A percentile compares a stretch with the other conserved stretches of the same genome.
Evolutionary conservation across 352 stramenopile species (phyloP).

Genomic region (Globisporangium nagaii): DNA sequence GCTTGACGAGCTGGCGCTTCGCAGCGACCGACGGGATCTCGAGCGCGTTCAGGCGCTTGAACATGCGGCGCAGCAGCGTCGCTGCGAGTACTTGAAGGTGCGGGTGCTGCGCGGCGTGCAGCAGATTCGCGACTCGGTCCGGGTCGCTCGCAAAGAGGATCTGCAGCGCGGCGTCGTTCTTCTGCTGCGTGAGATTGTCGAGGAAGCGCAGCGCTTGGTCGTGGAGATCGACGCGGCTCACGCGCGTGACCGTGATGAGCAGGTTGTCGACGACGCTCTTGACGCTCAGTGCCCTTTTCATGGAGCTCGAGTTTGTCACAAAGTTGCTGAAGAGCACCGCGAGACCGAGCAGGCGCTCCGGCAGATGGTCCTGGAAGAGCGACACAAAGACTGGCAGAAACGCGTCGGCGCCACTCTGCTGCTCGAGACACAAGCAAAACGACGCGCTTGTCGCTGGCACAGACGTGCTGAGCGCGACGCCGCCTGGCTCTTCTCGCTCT

Average conservation of each 20-base stretch:
- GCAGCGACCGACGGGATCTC: slow-evolving; percentile 33
- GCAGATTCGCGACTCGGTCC: slow-evolving; percentile 50
- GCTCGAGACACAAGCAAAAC: slow-evolving; percentile 37
- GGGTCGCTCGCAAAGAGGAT: slow-evolving; percentile 40
- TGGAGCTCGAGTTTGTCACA: slow-evolving; percentile 16
- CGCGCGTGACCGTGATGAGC: slow-evolving; percentile 26
- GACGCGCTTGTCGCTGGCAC: no score
- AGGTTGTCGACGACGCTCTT: slow-evolving; percentile 24
- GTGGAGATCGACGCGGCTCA: slow-evolving; percentile 31
- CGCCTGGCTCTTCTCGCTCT: not conserved
- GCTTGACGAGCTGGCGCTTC: slow-evolving; percentile 38
- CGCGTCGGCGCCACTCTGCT: not conserved
- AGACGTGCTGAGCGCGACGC: not conserved
- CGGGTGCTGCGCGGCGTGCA: slow-evolving; percentile 26
- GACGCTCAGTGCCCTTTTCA: slow-evolving; percentile 31
- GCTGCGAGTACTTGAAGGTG: slow-evolving; percentile 24
- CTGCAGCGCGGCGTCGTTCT: slow-evolving; percentile 37
- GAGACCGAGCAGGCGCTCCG: slow-evolving; percentile 34
- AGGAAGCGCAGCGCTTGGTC: slow-evolving; percentile 46
- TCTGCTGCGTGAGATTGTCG: slow-evolving; percentile 34
- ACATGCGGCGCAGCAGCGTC: slow-evolving; percentile 44
- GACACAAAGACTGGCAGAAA: slow-evolving; percentile 20
- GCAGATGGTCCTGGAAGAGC: slow-evolving; percentile 39
- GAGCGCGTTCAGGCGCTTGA: slow-evolving; percentile 42
- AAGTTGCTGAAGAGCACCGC: slow-evolving; percentile 37